Evolutionary conservation across 768 basidiomycete species (phyloP), one percentile per base, ranked within the genome.

Genomic region (Filobasidium floriforme): DNA sequence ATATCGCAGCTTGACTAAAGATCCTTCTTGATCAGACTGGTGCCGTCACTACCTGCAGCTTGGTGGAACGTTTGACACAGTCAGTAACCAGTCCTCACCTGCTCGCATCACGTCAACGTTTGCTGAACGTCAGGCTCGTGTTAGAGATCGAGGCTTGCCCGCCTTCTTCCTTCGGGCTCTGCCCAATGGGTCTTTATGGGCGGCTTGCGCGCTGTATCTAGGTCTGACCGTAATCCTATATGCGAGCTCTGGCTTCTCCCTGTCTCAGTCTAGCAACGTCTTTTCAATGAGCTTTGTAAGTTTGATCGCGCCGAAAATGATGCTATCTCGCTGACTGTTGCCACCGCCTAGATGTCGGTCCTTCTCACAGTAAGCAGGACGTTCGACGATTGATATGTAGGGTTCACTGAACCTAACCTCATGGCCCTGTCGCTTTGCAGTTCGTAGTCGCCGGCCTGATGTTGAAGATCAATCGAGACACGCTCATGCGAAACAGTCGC

Each of bases 81-180:
- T 86, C 22, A 72, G 86, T 14, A 82, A 83, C 57, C 85, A 85
- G 85, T 68, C 82, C 87, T 12, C 71, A 87, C 51, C 79, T 87
- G 14, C 80, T 86, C 0, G 79, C 79, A 71, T 69, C 3, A 41
- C 63, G 32, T 6, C 18, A 12, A 32, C 29, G 51, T 15, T 29
- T 11, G 14, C 32, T 9, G 12, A n/a, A 19, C 40, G 46, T 37
- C 9, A 37, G 51, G 51, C 10, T 32, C 68, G 59, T 18, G 62
- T 26, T 15, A 72, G 69, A n/a, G 84, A 88, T 73, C 80, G 85
- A 24, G 82, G 87, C 15, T 72, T 89, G 12, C 88, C 88, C 0
- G 75, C 73, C 18, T 1, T 81, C 2, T 85, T 88, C 71, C 75
- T 85, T 6, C 73, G 72, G n/a, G 66, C 75, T 3, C 71, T 87